Percentiles rank a stretch among this genome's conserved stretches.
Evolutionary conservation across 1,284 basidiomycete genomes (phyloP).

Genomic region (Violaceomyces palustris): DNA sequence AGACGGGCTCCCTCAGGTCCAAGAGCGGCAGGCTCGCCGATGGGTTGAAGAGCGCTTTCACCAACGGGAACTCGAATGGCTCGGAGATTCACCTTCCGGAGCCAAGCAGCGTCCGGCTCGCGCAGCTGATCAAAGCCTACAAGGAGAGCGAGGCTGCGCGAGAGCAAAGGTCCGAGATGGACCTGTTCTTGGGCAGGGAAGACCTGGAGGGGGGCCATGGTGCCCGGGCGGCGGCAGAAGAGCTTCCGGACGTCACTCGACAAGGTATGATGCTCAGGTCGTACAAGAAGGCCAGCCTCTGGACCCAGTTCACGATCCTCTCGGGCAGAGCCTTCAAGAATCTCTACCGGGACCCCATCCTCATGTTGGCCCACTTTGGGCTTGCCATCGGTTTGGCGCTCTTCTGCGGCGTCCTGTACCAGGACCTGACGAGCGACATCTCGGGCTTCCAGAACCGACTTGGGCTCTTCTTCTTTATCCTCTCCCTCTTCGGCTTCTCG

Average conservation of each 20-base stretch:
- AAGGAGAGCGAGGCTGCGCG: slow-evolving; percentile 65
- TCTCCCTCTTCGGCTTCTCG: slow-evolving; percentile 92
- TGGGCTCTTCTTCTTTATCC: slow-evolving; percentile 92
- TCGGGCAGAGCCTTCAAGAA: slow-evolving; percentile 98
- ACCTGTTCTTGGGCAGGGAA: slow-evolving; percentile 31
- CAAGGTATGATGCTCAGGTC: slow-evolving; percentile 62
- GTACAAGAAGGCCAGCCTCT: slow-evolving; percentile 75
- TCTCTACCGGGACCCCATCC: slow-evolving; percentile 75
- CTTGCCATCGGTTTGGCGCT: slow-evolving; percentile 79
- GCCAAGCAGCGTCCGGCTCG: slow-evolving; percentile 58
- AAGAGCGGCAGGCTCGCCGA: slow-evolving; percentile 75
- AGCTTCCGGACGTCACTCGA: slow-evolving; percentile 38
- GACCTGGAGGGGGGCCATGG: not conserved
- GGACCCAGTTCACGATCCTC: slow-evolving; percentile 84
- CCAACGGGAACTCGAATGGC: slow-evolving; percentile 54
- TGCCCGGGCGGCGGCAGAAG: slow-evolving; percentile 41
- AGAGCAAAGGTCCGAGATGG: slow-evolving; percentile 65
- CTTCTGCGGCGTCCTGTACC: slow-evolving; percentile 75
- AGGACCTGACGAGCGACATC: slow-evolving; percentile 64
- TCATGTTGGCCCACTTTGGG: slow-evolving; percentile 83
- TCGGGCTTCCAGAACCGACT: slow-evolving; percentile 57
- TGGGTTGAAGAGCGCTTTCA: slow-evolving; percentile 56
- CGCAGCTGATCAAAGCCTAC: slow-evolving; percentile 70
- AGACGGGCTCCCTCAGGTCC: slow-evolving; percentile 7
- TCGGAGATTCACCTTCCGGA: slow-evolving; percentile 49